Percentiles rank a stretch among this genome's conserved stretches.
phyloP scores from a whole-genome alignment of 345 rosid genomes.

The Adansonia digitata region DNA sequence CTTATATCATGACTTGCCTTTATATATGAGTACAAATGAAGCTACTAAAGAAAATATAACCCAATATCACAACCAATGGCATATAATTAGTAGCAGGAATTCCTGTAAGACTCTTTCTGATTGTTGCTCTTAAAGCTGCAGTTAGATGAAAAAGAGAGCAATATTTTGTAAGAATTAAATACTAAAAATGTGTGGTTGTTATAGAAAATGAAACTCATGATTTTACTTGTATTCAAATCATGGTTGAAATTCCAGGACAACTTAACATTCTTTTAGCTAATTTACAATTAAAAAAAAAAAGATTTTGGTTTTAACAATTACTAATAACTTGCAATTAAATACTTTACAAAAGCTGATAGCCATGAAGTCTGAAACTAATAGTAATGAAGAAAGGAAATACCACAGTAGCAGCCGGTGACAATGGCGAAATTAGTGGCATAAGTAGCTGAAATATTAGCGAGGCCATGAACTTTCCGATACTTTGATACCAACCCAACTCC shows the following conservation, averaged over 20 bases:
- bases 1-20: too few species aligned
- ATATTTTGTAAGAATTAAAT: background rate
- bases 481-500: conserved; percentile 67
- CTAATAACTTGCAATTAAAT: background rate
- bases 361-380: background rate
- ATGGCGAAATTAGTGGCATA: conserved; percentile 71
- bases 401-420: conserved; percentile 73
- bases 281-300: background rate
- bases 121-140: background rate
- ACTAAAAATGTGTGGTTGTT: background rate
- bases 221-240: background rate
- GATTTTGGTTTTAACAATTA: background rate
- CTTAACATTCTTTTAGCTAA: background rate
- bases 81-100: background rate
- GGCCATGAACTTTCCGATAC: conserved; percentile 52
- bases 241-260: background rate
- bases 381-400: conserved; percentile 18
- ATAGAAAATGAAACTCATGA: background rate
- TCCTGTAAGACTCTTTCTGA: background rate
- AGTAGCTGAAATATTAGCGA: conserved; percentile 51
- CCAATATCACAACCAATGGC: background rate
- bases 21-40: background rate
- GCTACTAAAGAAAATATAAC: background rate
- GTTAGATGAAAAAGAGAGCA: background rate
- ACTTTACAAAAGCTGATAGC: background rate